These are phyloP conservation scores for Aspergillus incahuasiensis DNA, from an alignment of 495 filamentous ascomycete species.

Conservation along the genomic window DNA sequence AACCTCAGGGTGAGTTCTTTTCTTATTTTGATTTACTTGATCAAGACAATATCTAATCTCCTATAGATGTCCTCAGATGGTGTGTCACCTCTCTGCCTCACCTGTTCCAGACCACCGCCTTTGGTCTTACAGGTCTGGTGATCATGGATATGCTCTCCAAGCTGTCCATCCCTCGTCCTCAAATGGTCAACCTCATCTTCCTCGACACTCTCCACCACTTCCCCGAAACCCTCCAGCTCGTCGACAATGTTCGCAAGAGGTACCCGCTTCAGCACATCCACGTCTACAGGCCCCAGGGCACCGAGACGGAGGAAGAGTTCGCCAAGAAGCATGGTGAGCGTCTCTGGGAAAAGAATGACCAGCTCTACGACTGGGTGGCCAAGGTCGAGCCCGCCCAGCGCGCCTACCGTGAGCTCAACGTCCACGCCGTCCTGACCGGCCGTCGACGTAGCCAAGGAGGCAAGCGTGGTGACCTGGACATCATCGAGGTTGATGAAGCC, in stretches of 20 bases:
- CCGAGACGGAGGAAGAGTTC: constrained; percentile 68
- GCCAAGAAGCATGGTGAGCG: constrained; percentile 72
- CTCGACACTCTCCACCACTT: constrained; percentile 97
- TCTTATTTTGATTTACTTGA: constrained; percentile 4
- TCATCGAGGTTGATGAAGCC: constrained; percentile 89
- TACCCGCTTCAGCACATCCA: constrained; percentile 81
- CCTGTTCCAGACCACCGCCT: constrained; percentile 96
- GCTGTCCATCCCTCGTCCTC: constrained; percentile 62
- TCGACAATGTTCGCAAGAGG: constrained; percentile 67
- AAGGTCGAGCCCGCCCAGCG: constrained; percentile 97
- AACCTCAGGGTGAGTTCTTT: constrained; percentile 60
- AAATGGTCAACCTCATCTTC: constrained; percentile 84
- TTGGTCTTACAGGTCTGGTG: constrained; percentile 88
- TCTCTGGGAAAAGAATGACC: constrained; percentile 80
- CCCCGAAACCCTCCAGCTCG: constrained; percentile 76
- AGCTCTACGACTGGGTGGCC: constrained; percentile 93
- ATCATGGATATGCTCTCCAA: constrained; percentile 95
- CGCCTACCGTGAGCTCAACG: constrained; percentile 81
- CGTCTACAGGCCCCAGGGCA: constrained; percentile 77
- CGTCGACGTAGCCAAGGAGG: constrained; percentile 90
- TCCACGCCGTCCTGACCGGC: constrained; percentile 92
- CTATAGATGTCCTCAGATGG: constrained; percentile 81
- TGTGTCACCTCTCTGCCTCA: constrained; percentile 83
- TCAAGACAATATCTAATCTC: constrained; percentile 22
- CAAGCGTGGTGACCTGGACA: constrained; percentile 79